These are phyloP conservation scores for Pterocarpus macrocarpus DNA, from an alignment of 306 rosid genomes.

Conservation along the genomic window DNA sequence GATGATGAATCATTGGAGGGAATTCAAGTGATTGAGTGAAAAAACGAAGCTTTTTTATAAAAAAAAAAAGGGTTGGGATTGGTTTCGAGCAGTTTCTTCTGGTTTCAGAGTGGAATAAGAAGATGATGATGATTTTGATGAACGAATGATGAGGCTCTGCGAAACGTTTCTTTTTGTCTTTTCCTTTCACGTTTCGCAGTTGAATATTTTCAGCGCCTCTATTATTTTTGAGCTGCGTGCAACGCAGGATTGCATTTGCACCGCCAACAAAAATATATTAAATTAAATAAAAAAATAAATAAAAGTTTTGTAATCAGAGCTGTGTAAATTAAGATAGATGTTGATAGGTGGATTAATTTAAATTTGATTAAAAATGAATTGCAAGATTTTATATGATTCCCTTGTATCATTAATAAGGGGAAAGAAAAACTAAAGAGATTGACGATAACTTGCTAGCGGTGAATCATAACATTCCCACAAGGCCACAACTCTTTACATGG, in stretches of 20 bases:
- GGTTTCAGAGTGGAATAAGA: background rate
- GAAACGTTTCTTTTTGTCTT: slow-evolving; percentile 25
- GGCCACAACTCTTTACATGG: background rate
- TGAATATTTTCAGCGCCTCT: slow-evolving; percentile 37
- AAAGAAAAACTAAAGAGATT: background rate
- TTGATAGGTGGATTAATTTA: background rate
- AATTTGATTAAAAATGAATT: background rate
- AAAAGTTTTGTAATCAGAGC: no score
- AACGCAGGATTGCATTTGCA: background rate
- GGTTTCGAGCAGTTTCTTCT: background rate
- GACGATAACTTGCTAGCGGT: background rate
- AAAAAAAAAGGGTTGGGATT: background rate
- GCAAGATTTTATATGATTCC: background rate
- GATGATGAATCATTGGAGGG: background rate
- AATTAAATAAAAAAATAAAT: background rate
- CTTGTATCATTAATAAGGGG: background rate
- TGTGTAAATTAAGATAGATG: no score
- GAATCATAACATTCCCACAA: background rate
- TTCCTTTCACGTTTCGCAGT: slow-evolving; percentile 1
- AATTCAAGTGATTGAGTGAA: slow-evolving; percentile 16
- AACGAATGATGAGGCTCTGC: slow-evolving; percentile 4
- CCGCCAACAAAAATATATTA: background rate
- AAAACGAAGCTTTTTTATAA: background rate
- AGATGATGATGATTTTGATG: background rate
- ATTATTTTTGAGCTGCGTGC: background rate